Base-by-base conservation (phyloP, 192 early-diverging fungal species). In the Linnemannia hyalina region DNA sequence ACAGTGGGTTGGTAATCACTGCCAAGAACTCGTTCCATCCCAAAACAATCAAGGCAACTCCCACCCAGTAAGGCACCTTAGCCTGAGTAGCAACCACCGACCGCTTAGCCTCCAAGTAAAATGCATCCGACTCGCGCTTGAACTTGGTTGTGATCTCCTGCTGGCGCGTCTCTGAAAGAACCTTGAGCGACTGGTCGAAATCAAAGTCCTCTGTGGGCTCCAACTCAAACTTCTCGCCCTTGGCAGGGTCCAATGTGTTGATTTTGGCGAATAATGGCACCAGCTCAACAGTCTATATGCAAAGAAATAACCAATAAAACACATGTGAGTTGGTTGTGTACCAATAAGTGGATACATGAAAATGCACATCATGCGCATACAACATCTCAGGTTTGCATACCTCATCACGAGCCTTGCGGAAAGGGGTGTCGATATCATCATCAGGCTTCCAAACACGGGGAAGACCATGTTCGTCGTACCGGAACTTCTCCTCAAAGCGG, bases 21-120 rank as follows among this genome's bases (percentile, higher is more conserved):
- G 95, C 77, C 88, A 97, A 92, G 38, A 97, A 95, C 88, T 99
- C 99, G 80, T 99, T 99, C 97, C 97, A 99, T 32, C 99, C 99
- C 7, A 99, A 90, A 16, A 95, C 77, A 7, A 98, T 85, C 47
- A 96, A 88, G 74, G 77, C 78, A 42, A 94, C 91, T 36, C 97
- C 89, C 74, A 98, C 92, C 97, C 97, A 99, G 38, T 89, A 81
- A 1, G 98, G 98, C 29, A 99, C 92, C 65, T 94, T 95, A 75
- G 95, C 95, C 44, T 95, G 97, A 10, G 96, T 97, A 9, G 93
- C 84, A 5, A 99, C 97, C 73, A 97, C 95, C 3, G 97, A 95
- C 38, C 99, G 94, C 90, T 99, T 99, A 3, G 99, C 99, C 81
- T 99, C 99, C 55, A 99, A 83, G 73, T 96, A 99, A 83, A 97